Conservation (phyloP, 2,329 filamentous ascomycete species). For the Aspergillus felis region DNA sequence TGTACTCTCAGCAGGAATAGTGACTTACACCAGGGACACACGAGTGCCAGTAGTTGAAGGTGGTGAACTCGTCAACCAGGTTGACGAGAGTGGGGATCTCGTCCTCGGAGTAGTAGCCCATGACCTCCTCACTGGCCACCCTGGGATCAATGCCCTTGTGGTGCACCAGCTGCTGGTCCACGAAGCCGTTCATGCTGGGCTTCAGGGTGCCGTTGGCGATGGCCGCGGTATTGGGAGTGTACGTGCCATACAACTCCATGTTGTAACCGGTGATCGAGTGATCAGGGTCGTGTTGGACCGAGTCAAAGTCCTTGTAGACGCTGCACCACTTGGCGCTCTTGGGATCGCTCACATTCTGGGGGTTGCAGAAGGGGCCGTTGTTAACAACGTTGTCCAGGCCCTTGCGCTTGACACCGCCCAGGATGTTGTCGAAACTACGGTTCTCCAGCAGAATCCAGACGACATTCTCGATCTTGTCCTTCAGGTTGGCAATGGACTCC, state of each 20-base stretch:
- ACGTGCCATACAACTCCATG: slow-evolving; percentile 40
- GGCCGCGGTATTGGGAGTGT: slow-evolving; percentile 30
- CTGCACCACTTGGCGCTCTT: slow-evolving; percentile 23
- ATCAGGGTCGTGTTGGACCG: slow-evolving; percentile 38
- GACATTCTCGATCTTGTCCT: slow-evolving; percentile 32
- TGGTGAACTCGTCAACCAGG: slow-evolving; percentile 37
- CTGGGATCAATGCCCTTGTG: slow-evolving; percentile 27
- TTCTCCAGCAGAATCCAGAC: slow-evolving; percentile 39
- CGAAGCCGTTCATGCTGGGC: slow-evolving; percentile 33
- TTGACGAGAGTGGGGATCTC: slow-evolving; percentile 38
- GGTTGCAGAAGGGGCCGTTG: slow-evolving; percentile 39
- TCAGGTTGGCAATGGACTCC: slow-evolving; percentile 29
- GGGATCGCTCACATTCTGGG: slow-evolving; percentile 29
- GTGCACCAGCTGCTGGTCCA: slow-evolving; percentile 34
- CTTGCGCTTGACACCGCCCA: slow-evolving; percentile 35
- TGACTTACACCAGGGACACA: slow-evolving; percentile 36
- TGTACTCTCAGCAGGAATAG: not conserved
- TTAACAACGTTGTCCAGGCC: slow-evolving; percentile 39
- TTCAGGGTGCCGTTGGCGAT: slow-evolving; percentile 27
- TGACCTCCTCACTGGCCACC: slow-evolving; percentile 30
- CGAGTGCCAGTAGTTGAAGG: slow-evolving; percentile 43
- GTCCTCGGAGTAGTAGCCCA: slow-evolving; percentile 41
- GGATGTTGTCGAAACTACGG: slow-evolving; percentile 34
- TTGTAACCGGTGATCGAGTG: slow-evolving; percentile 40
- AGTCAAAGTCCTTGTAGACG: slow-evolving; percentile 35